These are phyloP conservation scores for Miscanthus lutarioriparius DNA, from an alignment of 176 grass and related monocot species.

Conservation along the genomic window DNA sequence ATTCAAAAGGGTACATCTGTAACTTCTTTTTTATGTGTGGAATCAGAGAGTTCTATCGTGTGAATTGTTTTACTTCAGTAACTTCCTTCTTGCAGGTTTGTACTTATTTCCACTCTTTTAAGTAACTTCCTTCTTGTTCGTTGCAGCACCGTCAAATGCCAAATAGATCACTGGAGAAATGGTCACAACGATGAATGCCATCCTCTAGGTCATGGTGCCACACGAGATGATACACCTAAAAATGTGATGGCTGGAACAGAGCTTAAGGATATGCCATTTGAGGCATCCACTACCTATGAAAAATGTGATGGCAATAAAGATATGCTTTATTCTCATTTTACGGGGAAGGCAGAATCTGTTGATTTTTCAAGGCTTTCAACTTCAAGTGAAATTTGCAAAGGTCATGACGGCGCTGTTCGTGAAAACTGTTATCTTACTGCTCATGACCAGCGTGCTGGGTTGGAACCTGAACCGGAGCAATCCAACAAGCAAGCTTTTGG, in stretches of 20 bases:
- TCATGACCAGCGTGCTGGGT: conserved; percentile 3
- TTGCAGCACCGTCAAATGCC: conserved; percentile 81
- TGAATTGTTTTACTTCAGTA: conserved; percentile 19
- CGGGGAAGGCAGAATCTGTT: conserved; percentile 26
- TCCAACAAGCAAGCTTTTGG: conserved; percentile 24
- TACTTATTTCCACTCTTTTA: not conserved
- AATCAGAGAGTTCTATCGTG: not conserved
- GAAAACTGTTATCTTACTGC: not conserved
- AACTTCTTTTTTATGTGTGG: conserved; percentile 28
- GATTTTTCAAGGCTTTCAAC: conserved; percentile 17
- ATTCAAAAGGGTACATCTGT: not conserved
- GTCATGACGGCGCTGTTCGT: no score
- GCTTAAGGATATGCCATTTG: conserved; percentile 3
- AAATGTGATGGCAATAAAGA: conserved; percentile 11
- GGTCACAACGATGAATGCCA: conserved; percentile 84
- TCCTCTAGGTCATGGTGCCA: conserved; percentile 42
- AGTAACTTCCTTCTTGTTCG: conserved; percentile 28
- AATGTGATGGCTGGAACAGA: conserved; percentile 16
- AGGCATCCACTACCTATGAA: not conserved
- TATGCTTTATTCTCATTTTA: not conserved
- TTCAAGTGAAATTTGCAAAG: not conserved
- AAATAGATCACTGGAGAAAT: conserved; percentile 88
- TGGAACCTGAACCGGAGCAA: conserved; percentile 33
- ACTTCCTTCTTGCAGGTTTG: not conserved
- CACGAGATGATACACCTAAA: conserved; percentile 13